These are phyloP conservation scores for Pseudotulostoma volvatum DNA, from an alignment of 495 filamentous ascomycete genomes.

Conservation along the genomic window DNA sequence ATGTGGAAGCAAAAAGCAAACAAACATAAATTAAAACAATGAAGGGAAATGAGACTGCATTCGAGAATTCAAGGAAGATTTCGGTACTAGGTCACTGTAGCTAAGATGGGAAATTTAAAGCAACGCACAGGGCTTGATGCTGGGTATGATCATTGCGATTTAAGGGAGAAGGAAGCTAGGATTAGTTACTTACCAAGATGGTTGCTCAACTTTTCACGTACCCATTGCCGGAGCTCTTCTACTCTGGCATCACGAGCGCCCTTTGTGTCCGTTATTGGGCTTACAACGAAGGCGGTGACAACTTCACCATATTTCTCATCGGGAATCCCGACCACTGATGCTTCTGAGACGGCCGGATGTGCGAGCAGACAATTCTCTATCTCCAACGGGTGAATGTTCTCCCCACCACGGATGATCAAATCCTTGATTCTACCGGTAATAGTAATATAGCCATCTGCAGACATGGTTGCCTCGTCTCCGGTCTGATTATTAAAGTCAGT, in stretches of 20 bases:
- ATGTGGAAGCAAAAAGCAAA: too few relatives aligned
- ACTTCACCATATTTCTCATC: slow-evolving; percentile 76
- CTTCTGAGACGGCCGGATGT: slow-evolving; percentile 51
- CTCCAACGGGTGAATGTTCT: slow-evolving; percentile 93
- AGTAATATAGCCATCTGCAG: slow-evolving; percentile 44
- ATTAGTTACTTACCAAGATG: slow-evolving; percentile 62
- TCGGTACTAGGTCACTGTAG: neutral
- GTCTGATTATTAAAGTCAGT: slow-evolving; percentile 26
- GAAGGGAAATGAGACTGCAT: too few relatives aligned
- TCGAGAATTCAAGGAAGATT: slow-evolving; percentile 3
- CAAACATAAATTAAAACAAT: too few relatives aligned
- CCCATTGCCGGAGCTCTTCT: slow-evolving; percentile 54
- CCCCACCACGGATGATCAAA: slow-evolving; percentile 80
- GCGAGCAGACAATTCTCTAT: slow-evolving; percentile 80
- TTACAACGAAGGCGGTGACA: slow-evolving; percentile 68
- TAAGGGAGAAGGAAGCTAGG: neutral
- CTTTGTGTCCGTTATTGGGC: slow-evolving; percentile 23
- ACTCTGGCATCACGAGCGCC: slow-evolving; percentile 14
- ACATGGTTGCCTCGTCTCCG: slow-evolving; percentile 88
- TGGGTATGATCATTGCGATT: too few relatives aligned
- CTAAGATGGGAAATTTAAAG: slow-evolving; percentile 1
- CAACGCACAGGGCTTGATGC: too few relatives aligned
- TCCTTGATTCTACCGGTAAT: slow-evolving; percentile 80
- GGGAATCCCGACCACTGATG: slow-evolving; percentile 66
- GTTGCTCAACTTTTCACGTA: slow-evolving; percentile 48